Conservation (phyloP, 1,284 basidiomycete species). For the Austroboletus novae-zelandiae region DNA sequence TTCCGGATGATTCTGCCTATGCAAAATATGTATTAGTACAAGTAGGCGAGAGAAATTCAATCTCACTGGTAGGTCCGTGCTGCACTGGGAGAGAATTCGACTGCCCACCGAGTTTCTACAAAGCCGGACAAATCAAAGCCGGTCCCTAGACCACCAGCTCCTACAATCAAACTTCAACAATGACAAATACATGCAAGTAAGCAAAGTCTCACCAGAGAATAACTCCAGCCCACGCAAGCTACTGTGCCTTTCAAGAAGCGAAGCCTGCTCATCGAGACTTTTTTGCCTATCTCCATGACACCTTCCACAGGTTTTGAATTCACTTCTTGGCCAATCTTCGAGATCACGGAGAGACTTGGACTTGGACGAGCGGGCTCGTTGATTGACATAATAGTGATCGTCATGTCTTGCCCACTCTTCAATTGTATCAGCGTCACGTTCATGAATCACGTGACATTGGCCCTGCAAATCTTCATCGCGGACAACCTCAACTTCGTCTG, state of each 20-base stretch:
- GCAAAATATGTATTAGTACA: slow-evolving; percentile 7
- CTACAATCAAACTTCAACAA: slow-evolving; percentile 33
- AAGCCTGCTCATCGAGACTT: slow-evolving; percentile 27
- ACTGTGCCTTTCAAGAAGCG: slow-evolving; percentile 35
- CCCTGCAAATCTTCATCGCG: slow-evolving; percentile 44
- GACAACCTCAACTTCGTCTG: slow-evolving; percentile 28
- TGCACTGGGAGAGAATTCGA: slow-evolving; percentile 63
- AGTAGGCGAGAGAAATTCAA: not conserved
- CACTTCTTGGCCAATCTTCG: slow-evolving; percentile 23
- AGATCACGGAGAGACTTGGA: slow-evolving; percentile 28
- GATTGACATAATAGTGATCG: slow-evolving; percentile 56
- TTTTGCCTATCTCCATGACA: slow-evolving; percentile 38
- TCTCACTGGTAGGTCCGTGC: slow-evolving; percentile 57
- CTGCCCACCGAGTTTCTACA: slow-evolving; percentile 63
- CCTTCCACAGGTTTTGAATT: slow-evolving; percentile 34
- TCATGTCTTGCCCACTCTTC: slow-evolving; percentile 48
- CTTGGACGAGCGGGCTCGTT: slow-evolving; percentile 21
- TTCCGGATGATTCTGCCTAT: slow-evolving; percentile 56
- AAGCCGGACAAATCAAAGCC: slow-evolving; percentile 58
- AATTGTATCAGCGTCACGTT: slow-evolving; percentile 27
- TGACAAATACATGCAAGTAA: slow-evolving; percentile 1
- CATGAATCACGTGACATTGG: slow-evolving; percentile 43
- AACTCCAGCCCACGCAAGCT: slow-evolving; percentile 58
- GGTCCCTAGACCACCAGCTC: slow-evolving; percentile 67
- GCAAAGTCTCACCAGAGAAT: slow-evolving; percentile 50